A percentile compares a stretch with the other conserved stretches of the same genome.
Evolutionary conservation across 805 yeast species (phyloP).

Genomic region (Zygotorulaspora sp.): DNA sequence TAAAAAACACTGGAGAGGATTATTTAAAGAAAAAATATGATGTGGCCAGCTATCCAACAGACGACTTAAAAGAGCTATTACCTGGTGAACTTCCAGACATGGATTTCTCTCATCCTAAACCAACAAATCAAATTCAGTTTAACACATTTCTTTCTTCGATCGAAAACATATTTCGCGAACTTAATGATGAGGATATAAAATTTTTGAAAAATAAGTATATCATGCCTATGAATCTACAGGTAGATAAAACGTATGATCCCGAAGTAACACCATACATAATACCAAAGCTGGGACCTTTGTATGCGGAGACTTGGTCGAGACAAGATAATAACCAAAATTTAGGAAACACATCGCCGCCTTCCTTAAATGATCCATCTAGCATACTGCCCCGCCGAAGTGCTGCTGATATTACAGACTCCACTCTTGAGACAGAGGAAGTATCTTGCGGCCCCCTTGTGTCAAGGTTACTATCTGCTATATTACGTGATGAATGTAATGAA

Average conservation of each 20-base stretch:
- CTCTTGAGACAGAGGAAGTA: constrained; percentile 64
- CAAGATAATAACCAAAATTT: constrained; percentile 59
- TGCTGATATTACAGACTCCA: constrained; percentile 49
- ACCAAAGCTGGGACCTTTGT: constrained; percentile 81
- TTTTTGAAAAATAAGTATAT: constrained; percentile 61
- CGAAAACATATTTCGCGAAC: constrained; percentile 78
- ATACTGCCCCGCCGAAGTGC: constrained; percentile 55
- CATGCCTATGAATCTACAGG: constrained; percentile 44
- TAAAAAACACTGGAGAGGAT: constrained; percentile 67
- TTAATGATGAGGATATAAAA: constrained; percentile 74
- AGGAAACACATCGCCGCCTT: constrained; percentile 42
- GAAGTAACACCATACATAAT: constrained; percentile 67
- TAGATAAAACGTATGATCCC: constrained; percentile 52
- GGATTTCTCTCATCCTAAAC: constrained; percentile 80
- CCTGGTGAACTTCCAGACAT: constrained; percentile 87
- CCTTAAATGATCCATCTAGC: constrained; percentile 41
- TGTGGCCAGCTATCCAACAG: constrained; percentile 84
- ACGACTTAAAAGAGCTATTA: constrained; percentile 64
- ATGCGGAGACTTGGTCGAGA: constrained; percentile 80
- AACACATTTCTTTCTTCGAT: constrained; percentile 79
- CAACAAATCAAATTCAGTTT: constrained; percentile 87
- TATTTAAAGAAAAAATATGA: constrained; percentile 72
- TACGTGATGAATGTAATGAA: constrained; percentile 33
- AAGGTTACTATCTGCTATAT: constrained; percentile 74
- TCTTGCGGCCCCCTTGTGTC: constrained; percentile 91